Conservation (phyloP, 176 grass and related monocot species). For the Zoysia japonica region DNA sequence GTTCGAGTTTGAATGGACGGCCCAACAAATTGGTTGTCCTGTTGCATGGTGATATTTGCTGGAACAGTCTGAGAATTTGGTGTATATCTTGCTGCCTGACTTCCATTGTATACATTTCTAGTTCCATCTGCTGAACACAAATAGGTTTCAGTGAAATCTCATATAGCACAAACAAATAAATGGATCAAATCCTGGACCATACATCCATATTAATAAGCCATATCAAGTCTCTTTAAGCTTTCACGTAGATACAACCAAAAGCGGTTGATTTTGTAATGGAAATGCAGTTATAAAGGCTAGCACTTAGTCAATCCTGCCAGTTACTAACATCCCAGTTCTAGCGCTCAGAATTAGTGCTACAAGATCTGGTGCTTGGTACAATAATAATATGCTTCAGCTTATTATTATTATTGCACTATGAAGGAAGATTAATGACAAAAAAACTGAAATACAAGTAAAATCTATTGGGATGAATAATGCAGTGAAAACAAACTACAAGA, state of each 20-base stretch:
- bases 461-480: neutral
- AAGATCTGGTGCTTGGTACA: neutral
- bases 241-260: neutral
- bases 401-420: neutral
- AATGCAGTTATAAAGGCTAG: conserved; percentile 17
- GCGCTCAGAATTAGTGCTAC: conserved; percentile 13
- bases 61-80: conserved; percentile 40
- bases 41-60: conserved; percentile 37
- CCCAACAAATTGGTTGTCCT: conserved; percentile 59
- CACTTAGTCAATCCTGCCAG: neutral
- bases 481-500: conserved; percentile 4
- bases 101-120: conserved; percentile 49
- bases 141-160: neutral
- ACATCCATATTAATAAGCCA: conserved; percentile 25
- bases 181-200: neutral
- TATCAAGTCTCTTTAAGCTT: conserved; percentile 20
- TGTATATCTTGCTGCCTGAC: conserved; percentile 48
- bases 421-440: neutral
- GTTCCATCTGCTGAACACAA: conserved; percentile 49
- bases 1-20: conserved; percentile 45
- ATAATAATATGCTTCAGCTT: neutral
- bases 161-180: neutral
- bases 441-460: conserved; percentile 15
- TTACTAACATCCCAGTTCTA: neutral
- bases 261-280: neutral